Conservation (phyloP, 768 basidiomycete species). For the Hemileccinum impolitum region DNA sequence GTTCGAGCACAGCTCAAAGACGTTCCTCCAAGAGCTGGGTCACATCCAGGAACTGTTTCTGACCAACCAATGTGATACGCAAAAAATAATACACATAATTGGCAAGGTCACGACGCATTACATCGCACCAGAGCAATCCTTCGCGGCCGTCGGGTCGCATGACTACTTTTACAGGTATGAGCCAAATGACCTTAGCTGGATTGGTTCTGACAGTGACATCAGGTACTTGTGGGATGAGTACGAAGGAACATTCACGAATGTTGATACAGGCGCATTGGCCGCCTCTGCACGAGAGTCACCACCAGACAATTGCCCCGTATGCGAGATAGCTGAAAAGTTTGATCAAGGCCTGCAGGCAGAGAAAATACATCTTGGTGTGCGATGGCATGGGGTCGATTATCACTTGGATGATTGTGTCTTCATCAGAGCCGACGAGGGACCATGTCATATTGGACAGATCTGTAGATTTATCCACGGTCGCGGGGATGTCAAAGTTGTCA, state of each 20-base stretch:
- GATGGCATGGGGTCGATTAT: slow-evolving; percentile 46
- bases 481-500: slow-evolving; percentile 25
- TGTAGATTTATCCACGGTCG: slow-evolving; percentile 26
- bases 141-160: slow-evolving; percentile 27
- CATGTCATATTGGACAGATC: slow-evolving; percentile 58
- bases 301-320: slow-evolving; percentile 54
- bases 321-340: slow-evolving; percentile 34
- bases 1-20: slow-evolving; percentile 68
- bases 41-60: slow-evolving; percentile 66
- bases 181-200: background rate
- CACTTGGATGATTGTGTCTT: slow-evolving; percentile 63
- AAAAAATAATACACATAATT: slow-evolving; percentile 39
- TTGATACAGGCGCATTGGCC: slow-evolving; percentile 29
- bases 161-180: slow-evolving; percentile 60
- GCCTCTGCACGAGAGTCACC: slow-evolving; percentile 18
- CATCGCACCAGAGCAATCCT: slow-evolving; percentile 20
- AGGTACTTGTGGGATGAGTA: slow-evolving; percentile 52
- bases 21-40: slow-evolving; percentile 56
- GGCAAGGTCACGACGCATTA: slow-evolving; percentile 48
- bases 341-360: slow-evolving; percentile 30
- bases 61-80: slow-evolving; percentile 48
- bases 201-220: slow-evolving; percentile 2
- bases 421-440: slow-evolving; percentile 44
- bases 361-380: slow-evolving; percentile 40
- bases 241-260: slow-evolving; percentile 44